These are phyloP conservation scores for Neolentinus lepideus DNA, from an alignment of 1,284 basidiomycete species.

Conservation along the genomic window DNA sequence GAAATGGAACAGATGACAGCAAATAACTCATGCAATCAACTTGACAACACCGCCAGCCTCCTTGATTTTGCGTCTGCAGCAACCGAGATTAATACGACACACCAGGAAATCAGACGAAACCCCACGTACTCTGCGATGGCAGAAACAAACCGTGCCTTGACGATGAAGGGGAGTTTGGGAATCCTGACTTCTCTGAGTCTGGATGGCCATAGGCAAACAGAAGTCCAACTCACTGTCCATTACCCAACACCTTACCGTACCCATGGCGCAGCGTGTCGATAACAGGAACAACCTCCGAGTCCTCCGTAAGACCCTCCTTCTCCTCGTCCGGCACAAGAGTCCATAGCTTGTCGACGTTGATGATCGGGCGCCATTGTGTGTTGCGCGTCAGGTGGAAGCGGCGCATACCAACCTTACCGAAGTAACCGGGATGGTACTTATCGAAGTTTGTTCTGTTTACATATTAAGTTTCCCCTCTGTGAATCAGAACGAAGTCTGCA, in stretches of 20 bases:
- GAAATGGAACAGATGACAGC: constrained; percentile 19
- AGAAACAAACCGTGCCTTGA: constrained; percentile 94
- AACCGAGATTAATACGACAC: constrained; percentile 6
- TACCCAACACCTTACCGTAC: constrained; percentile 90
- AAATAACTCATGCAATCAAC: constrained; percentile 70
- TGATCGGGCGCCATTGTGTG: constrained; percentile 84
- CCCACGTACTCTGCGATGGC: constrained; percentile 69
- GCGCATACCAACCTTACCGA: constrained; percentile 99
- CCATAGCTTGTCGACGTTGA: constrained; percentile 97
- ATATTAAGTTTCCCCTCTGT: constrained; percentile 2
- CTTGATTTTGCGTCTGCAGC: constrained; percentile 72
- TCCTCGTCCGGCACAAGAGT: constrained; percentile 71
- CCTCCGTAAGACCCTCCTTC: constrained; percentile 63
- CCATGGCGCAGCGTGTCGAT: constrained; percentile 84
- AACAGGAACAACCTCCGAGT: constrained; percentile 80
- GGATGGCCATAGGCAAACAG: background rate
- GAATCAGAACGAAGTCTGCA: background rate
- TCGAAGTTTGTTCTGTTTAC: constrained; percentile 73
- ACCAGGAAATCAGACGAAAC: background rate
- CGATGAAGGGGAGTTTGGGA: constrained; percentile 85
- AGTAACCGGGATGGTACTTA: constrained; percentile 99
- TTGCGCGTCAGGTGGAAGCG: constrained; percentile 96
- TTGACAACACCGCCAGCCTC: constrained; percentile 91
- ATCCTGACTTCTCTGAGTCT: constrained; percentile 34
- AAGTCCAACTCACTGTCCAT: constrained; percentile 59